A percentile compares a stretch with the other conserved stretches of the same genome.
Evolutionary conservation across 2,329 filamentous ascomycete species (phyloP).

Genomic region (Aureobasidium sp.): DNA sequence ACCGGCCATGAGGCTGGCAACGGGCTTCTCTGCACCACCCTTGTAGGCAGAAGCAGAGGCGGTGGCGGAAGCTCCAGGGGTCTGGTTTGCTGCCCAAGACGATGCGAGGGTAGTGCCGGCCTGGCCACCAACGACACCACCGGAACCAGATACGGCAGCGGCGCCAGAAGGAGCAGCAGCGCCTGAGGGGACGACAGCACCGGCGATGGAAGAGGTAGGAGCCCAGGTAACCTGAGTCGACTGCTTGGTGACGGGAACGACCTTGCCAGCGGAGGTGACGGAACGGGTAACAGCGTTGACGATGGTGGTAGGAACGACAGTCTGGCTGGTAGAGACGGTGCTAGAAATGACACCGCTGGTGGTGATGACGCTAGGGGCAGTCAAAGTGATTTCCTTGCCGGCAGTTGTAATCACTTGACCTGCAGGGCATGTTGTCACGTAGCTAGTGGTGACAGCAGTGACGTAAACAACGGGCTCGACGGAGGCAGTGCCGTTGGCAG

Average conservation of each 20-base stretch:
- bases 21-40: no score
- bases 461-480: conserved; percentile 14
- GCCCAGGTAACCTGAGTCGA: conserved; percentile 20
- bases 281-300: neutral
- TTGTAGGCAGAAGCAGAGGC: conserved; percentile 1
- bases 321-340: conserved; percentile 18
- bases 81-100: conserved; percentile 12
- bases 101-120: conserved; percentile 14
- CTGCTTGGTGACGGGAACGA: conserved; percentile 9
- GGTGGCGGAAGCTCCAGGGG: conserved; percentile 1
- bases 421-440: conserved; percentile 9
- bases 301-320: conserved; percentile 21
- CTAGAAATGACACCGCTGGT: conserved; percentile 6
- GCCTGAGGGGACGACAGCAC: neutral
- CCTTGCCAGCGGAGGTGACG: conserved; percentile 2
- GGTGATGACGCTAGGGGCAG: conserved; percentile 15
- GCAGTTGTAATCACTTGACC: conserved; percentile 9
- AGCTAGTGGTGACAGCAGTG: conserved; percentile 5
- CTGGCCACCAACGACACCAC: neutral
- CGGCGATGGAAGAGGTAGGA: conserved; percentile 17
- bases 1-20: no score
- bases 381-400: neutral
- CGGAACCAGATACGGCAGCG: neutral
- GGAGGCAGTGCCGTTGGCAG: neutral
- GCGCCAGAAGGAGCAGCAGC: conserved; percentile 6